Percentiles rank a stretch among this genome's conserved stretches.
These are phyloP conservation scores for Monosiga brevicollis DNA, from an alignment of 78 protist genomes.

Conservation along the genomic window DNA sequence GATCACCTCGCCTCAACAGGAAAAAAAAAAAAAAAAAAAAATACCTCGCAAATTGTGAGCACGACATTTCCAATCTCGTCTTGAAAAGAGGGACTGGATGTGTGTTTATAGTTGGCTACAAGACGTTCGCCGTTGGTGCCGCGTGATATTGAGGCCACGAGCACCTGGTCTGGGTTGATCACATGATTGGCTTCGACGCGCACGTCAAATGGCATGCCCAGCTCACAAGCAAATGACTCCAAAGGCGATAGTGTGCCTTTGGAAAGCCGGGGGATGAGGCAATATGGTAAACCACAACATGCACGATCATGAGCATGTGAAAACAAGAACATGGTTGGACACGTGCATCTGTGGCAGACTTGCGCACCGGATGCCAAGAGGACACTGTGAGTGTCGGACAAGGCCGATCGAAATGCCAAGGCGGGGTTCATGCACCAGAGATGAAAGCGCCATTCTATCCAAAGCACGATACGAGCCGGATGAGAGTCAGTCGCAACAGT, in stretches of 20 bases:
- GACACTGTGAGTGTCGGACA: background rate
- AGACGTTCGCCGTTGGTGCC: constrained; percentile 8
- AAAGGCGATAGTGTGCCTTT: constrained; percentile 34
- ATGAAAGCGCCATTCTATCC: too few species aligned
- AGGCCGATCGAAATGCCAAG: background rate
- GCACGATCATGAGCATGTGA: too few species aligned
- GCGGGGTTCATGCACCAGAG: constrained; percentile 11
- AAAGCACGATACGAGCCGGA: too few species aligned
- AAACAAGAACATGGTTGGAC: too few species aligned
- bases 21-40: too few species aligned
- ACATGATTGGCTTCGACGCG: constrained; percentile 28
- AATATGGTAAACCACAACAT: too few species aligned
- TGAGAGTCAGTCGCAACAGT: too few species aligned
- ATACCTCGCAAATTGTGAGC: background rate
- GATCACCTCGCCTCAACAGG: too few species aligned
- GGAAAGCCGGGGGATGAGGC: too few species aligned
- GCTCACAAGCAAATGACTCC: constrained; percentile 31
- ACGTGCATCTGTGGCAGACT: too few species aligned
- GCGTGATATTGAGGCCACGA: background rate
- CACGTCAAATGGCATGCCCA: constrained; percentile 16
- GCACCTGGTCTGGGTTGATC: background rate
- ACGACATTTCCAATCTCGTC: constrained; percentile 25
- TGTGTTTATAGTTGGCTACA: background rate
- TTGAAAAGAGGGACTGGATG: background rate
- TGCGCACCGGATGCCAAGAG: constrained; percentile 13